Conservation (phyloP, 2,329 filamentous ascomycete species). For the Didymosphaeria variabile region DNA sequence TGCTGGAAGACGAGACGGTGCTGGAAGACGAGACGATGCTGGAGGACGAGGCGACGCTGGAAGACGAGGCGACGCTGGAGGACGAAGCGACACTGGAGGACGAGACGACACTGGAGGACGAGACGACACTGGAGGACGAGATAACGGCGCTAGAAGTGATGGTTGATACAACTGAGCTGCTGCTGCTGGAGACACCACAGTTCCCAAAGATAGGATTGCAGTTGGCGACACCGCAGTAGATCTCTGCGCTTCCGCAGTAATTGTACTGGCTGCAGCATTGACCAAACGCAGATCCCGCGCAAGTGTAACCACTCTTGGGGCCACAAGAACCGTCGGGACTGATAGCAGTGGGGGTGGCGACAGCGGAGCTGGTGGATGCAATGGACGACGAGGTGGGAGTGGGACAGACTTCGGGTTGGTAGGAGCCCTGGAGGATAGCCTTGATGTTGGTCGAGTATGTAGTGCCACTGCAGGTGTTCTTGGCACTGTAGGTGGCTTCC, state of each 20-base stretch:
- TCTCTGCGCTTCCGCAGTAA: constrained; percentile 21
- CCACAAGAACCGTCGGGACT: constrained; percentile 24
- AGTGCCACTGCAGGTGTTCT: constrained; percentile 56
- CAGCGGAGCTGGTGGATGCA: constrained; percentile 19
- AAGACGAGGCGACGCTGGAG: too few species aligned
- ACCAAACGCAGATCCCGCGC: constrained; percentile 24
- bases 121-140: neutral
- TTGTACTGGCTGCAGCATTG: constrained; percentile 28
- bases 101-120: neutral
- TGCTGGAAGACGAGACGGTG: neutral
- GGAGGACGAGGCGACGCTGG: too few species aligned
- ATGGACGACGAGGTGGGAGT: constrained; percentile 21
- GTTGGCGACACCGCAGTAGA: constrained; percentile 17
- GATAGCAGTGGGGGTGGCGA: constrained; percentile 16
- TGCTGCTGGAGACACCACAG: constrained; percentile 10
- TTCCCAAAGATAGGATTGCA: constrained; percentile 23
- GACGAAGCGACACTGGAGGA: too few species aligned
- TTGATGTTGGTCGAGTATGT: constrained; percentile 61
- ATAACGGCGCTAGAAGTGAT: constrained; percentile 6
- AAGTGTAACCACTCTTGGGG: constrained; percentile 21
- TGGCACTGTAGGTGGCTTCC: constrained; percentile 62
- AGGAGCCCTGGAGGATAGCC: constrained; percentile 41
- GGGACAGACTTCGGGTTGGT: constrained; percentile 26
- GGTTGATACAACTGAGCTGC: constrained; percentile 6
- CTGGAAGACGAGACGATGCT: neutral